Percentiles rank a stretch among this genome's conserved stretches.
Evolutionary conservation across 306 rosid species (phyloP).

Genomic region (Urtica urens): DNA sequence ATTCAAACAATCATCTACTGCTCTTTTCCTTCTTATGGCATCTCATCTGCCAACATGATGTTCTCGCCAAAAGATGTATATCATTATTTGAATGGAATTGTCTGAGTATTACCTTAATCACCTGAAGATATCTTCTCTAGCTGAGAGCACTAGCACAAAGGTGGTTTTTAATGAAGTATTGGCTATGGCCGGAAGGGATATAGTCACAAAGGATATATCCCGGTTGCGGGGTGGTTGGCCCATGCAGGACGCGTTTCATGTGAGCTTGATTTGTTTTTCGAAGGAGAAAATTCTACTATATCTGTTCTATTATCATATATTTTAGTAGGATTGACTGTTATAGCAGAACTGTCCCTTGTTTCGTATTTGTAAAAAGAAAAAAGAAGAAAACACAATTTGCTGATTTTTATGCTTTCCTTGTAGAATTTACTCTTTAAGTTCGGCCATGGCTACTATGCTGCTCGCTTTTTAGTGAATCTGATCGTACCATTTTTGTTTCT

Average conservation of each 20-base stretch:
- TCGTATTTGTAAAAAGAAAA: too few species aligned
- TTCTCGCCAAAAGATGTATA: too few species aligned
- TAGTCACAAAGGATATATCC: slow-evolving; percentile 79
- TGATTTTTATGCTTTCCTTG: too few species aligned
- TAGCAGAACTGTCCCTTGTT: too few species aligned
- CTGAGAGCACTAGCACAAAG: slow-evolving; percentile 74
- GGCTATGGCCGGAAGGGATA: slow-evolving; percentile 83
- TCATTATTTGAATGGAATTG: too few species aligned
- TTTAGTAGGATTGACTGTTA: too few species aligned
- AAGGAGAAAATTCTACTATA: not conserved
- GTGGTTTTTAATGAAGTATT: slow-evolving; percentile 82
- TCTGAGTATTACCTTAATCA: slow-evolving; percentile 52
- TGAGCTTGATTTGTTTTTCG: slow-evolving; percentile 35
- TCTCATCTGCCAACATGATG: not conserved
- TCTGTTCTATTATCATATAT: not conserved
- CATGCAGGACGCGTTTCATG: slow-evolving; percentile 92
- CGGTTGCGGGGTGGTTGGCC: slow-evolving; percentile 98
- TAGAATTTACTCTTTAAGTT: too few species aligned
- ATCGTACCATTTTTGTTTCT: too few species aligned
- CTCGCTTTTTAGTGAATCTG: too few species aligned
- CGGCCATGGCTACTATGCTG: too few species aligned
- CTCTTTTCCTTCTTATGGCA: not conserved
- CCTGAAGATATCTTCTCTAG: slow-evolving; percentile 70
- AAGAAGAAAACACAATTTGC: too few species aligned
- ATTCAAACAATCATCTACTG: too few species aligned